A percentile compares a stretch with the other conserved stretches of the same genome.
Evolutionary conservation across 2,329 filamentous ascomycete species (phyloP).

Genomic region (Talaromyces funiculosus): DNA sequence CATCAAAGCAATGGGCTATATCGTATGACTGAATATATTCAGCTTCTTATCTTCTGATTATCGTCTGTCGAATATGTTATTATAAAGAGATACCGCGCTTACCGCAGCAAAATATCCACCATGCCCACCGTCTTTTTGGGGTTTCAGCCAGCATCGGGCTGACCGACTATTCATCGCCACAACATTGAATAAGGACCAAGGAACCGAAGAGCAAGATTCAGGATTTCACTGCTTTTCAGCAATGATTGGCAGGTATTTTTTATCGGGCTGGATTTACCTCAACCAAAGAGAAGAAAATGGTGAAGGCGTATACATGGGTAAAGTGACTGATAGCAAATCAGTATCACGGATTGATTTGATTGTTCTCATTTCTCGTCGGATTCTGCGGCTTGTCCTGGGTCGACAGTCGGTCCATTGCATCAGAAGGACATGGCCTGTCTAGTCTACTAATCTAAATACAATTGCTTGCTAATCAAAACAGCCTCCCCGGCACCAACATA

Average conservation of each 20-base stretch:
- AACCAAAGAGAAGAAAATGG: background rate
- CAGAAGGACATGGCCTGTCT: background rate
- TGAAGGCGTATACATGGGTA: background rate
- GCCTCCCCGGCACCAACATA: background rate
- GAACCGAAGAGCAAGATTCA: too few relatives aligned
- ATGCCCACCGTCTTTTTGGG: background rate
- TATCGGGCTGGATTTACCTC: background rate
- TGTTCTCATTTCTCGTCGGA: background rate
- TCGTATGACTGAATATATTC: background rate
- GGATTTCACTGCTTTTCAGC: too few relatives aligned
- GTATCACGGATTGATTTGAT: background rate
- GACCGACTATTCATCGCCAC: background rate
- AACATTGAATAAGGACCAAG: too few relatives aligned
- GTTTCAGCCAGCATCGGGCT: background rate
- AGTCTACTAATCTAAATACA: background rate
- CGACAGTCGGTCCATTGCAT: background rate
- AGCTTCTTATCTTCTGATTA: background rate
- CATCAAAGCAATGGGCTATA: background rate
- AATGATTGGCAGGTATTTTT: background rate
- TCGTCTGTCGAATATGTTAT: background rate
- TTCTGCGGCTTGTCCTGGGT: background rate
- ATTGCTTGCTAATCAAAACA: background rate
- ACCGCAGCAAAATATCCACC: background rate
- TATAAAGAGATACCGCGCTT: background rate
- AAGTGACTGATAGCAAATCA: background rate